phyloP scores from a whole-genome alignment of 768 basidiomycete genomes.

The Multifurca ochricompacta region DNA sequence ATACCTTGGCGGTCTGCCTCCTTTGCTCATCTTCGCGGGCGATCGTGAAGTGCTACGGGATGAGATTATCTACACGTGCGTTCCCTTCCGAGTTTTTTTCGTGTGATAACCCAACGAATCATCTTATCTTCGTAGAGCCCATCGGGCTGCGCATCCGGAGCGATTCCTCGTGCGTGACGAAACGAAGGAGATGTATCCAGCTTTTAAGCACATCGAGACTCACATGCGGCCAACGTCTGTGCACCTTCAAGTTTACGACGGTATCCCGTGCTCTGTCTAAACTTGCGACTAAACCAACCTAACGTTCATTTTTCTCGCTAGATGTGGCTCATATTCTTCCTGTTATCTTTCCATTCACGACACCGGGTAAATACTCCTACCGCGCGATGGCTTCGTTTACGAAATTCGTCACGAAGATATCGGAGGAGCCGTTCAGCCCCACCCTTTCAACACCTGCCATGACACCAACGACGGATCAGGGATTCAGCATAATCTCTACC shows the following conservation, averaged over 20 bases:
- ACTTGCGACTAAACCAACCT: conserved; percentile 9
- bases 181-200: conserved; percentile 46
- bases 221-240: conserved; percentile 62
- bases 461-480: neutral
- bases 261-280: conserved; percentile 30
- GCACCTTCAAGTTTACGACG: conserved; percentile 91
- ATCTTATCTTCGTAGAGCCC: conserved; percentile 55
- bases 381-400: conserved; percentile 67
- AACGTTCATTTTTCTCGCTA: conserved; percentile 24
- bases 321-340: conserved; percentile 70
- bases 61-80: conserved; percentile 81
- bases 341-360: conserved; percentile 66
- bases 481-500: neutral
- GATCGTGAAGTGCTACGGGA: conserved; percentile 90
- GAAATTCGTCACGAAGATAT: conserved; percentile 54
- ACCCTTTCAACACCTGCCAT: conserved; percentile 6
- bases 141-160: conserved; percentile 83
- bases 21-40: conserved; percentile 75
- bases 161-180: conserved; percentile 46
- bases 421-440: conserved; percentile 1
- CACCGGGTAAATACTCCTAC: conserved; percentile 73
- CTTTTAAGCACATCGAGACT: conserved; percentile 45
- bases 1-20: conserved; percentile 88
- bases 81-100: conserved; percentile 13
- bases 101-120: neutral